Percentiles rank a stretch among this genome's conserved stretches.
Conservation (phyloP, 805 yeast genomes). For the Brettanomyces nanus region DNA sequence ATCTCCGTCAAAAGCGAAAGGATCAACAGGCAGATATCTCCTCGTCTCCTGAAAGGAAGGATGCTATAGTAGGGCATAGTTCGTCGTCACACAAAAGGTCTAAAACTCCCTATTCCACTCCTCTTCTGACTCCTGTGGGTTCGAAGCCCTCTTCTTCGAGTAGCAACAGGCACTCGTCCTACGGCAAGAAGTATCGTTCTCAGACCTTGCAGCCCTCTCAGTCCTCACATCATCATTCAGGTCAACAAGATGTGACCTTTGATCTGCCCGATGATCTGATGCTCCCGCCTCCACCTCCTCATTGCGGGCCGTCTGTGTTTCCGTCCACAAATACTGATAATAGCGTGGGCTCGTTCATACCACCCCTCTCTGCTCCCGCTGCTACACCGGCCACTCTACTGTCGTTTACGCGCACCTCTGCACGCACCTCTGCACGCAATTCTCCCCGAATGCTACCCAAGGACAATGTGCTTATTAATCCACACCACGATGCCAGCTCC, state of each 20-base stretch:
- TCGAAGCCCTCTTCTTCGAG: slow-evolving; percentile 12
- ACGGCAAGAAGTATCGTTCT: too few relatives aligned
- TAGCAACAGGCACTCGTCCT: slow-evolving; percentile 4
- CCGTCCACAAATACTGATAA: too few relatives aligned
- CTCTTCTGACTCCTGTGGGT: slow-evolving; percentile 27
- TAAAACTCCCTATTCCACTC: slow-evolving; percentile 33
- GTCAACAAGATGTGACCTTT: slow-evolving; percentile 6
- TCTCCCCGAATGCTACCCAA: slow-evolving; percentile 17
- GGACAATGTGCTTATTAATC: slow-evolving; percentile 25
- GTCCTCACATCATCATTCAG: slow-evolving; percentile 4
- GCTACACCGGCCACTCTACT: slow-evolving; percentile 27
- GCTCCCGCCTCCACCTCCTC: slow-evolving; percentile 19
- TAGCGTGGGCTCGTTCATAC: too few relatives aligned
- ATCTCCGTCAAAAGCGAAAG: slow-evolving; percentile 23
- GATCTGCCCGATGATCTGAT: slow-evolving; percentile 15
- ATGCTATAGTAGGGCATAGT: slow-evolving; percentile 3
- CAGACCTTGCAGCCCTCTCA: too few relatives aligned
- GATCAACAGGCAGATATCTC: slow-evolving; percentile 16
- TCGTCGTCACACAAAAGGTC: slow-evolving; percentile 20
- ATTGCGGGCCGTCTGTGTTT: slow-evolving; percentile 7
- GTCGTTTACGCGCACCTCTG: slow-evolving; percentile 19
- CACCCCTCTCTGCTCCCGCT: slow-evolving; percentile 13
- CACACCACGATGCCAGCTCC: slow-evolving; percentile 22
- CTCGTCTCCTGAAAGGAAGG: slow-evolving; percentile 17
- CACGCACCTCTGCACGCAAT: slow-evolving; percentile 2